These are phyloP conservation scores for Blastobotrys petasosporus DNA, from an alignment of 1,139 yeast species.

Conservation along the genomic window DNA sequence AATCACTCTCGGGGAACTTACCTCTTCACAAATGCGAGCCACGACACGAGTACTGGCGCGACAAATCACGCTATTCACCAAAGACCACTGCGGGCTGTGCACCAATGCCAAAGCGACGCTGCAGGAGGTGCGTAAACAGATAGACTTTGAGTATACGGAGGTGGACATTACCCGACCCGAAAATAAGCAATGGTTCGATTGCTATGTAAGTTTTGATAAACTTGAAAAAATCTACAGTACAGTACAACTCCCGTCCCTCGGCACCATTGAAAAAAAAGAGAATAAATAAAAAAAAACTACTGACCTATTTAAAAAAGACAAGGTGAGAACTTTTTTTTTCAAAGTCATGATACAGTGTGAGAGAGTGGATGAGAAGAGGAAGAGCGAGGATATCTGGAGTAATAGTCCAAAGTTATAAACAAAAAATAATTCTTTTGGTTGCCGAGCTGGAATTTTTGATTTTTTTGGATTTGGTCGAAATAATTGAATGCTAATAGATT, in stretches of 20 bases:
- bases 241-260: neutral
- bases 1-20: too few relatives aligned
- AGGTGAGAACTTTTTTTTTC: too few relatives aligned
- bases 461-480: too few relatives aligned
- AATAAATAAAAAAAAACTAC: neutral
- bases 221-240: neutral
- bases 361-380: too few relatives aligned
- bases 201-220: constrained; percentile 40
- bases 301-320: too few relatives aligned
- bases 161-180: constrained; percentile 66
- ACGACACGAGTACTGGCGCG: neutral
- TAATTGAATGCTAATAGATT: constrained; percentile 7
- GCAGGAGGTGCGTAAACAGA: constrained; percentile 28
- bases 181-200: constrained; percentile 70
- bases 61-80: constrained; percentile 60
- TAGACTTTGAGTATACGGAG: constrained; percentile 38
- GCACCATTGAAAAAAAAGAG: neutral
- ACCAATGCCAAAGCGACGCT: constrained; percentile 56
- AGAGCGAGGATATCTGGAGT: too few relatives aligned
- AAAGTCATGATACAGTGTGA: too few relatives aligned
- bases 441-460: too few relatives aligned
- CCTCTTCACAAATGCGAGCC: constrained; percentile 6
- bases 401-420: too few relatives aligned
- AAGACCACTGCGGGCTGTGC: constrained; percentile 75
- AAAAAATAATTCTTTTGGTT: too few relatives aligned